These are phyloP conservation scores for Kalmusia sp. DNA, from an alignment of 2,329 filamentous ascomycete species.

Conservation along the genomic window DNA sequence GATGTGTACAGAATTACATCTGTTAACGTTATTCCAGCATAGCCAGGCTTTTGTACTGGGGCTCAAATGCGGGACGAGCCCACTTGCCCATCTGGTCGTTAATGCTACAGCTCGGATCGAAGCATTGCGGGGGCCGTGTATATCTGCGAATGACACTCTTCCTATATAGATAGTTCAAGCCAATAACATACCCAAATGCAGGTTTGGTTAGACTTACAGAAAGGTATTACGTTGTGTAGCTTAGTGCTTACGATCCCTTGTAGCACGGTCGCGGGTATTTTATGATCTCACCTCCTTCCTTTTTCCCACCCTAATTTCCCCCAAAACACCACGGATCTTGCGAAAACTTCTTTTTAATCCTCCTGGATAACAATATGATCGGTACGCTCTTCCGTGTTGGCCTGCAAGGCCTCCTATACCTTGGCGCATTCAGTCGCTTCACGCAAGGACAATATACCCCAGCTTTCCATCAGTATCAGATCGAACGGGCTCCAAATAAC, in stretches of 20 bases:
- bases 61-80: slow-evolving; percentile 28
- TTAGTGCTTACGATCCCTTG: background rate
- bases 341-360: too few species aligned
- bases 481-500: slow-evolving; percentile 4
- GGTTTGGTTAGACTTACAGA: background rate
- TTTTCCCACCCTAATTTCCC: too few species aligned
- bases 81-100: slow-evolving; percentile 23
- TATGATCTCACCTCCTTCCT: background rate
- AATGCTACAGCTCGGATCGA: slow-evolving; percentile 31
- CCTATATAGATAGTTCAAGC: background rate
- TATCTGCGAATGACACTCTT: slow-evolving; percentile 20
- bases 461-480: slow-evolving; percentile 1
- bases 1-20: too few species aligned
- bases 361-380: background rate
- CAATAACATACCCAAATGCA: too few species aligned
- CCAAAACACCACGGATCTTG: too few species aligned
- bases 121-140: slow-evolving; percentile 19
- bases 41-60: slow-evolving; percentile 29
- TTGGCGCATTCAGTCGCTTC: slow-evolving; percentile 6
- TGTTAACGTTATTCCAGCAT: slow-evolving; percentile 17
- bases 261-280: too few species aligned
- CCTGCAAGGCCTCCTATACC: background rate
- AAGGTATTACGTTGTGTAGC: background rate
- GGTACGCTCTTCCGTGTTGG: background rate
- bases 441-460: slow-evolving; percentile 5